Evolutionary conservation across 306 rosid genomes (phyloP).

Genomic region (Begonia peltatifolia): DNA sequence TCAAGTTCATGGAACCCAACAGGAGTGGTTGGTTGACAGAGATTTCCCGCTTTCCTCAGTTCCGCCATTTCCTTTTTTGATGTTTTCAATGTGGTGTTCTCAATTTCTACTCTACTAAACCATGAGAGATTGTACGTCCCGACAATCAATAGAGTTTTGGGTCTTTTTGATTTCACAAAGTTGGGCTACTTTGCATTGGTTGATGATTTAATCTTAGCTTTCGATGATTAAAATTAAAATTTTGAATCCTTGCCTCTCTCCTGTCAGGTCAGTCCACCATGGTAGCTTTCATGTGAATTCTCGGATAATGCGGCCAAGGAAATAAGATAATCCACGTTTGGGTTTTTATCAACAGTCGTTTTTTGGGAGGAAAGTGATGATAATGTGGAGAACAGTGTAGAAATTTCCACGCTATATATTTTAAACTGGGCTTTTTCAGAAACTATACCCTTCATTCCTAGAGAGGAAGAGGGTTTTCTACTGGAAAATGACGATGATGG

Average conservation of each 20-base stretch:
- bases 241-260: background rate
- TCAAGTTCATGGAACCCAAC: background rate
- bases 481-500: conserved; percentile 34
- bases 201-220: background rate
- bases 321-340: too few relatives aligned
- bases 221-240: background rate
- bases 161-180: too few relatives aligned
- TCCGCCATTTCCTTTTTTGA: background rate
- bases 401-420: background rate
- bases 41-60: background rate
- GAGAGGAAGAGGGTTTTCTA: background rate
- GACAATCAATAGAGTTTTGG: too few relatives aligned
- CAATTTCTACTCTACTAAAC: too few relatives aligned
- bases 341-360: too few relatives aligned
- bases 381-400: too few relatives aligned
- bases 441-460: background rate
- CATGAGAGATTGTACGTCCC: too few relatives aligned
- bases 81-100: background rate
- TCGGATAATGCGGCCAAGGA: too few relatives aligned
- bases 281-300: too few relatives aligned
- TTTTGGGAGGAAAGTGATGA: too few relatives aligned
- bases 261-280: background rate
- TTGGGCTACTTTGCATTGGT: background rate
- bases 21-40: background rate
- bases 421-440: background rate